Percentiles rank a stretch among this genome's conserved stretches.
These are phyloP conservation scores for Saturnispora gosingensis DNA, from an alignment of 805 yeast genomes.

Conservation along the genomic window DNA sequence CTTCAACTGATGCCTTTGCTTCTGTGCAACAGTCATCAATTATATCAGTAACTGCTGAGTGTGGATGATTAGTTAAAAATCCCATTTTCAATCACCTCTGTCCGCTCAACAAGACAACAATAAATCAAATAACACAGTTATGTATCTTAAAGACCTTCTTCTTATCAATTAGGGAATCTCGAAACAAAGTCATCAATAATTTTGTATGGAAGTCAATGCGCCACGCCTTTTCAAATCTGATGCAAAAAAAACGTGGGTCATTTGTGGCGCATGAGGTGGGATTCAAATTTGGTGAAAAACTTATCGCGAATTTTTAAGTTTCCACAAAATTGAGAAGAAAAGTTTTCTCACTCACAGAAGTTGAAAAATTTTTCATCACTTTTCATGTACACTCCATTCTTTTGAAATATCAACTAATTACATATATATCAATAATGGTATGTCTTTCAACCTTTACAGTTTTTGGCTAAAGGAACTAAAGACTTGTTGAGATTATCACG, in stretches of 20 bases:
- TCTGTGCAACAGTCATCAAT: conserved; percentile 41
- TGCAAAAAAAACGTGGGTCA: background rate
- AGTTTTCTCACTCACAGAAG: background rate
- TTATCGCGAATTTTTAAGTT: background rate
- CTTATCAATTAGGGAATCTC: background rate
- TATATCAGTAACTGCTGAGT: conserved; percentile 60
- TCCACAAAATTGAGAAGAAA: background rate
- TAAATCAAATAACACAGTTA: background rate
- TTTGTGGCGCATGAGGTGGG: background rate
- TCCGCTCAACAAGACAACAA: background rate
- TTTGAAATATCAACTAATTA: too few relatives aligned
- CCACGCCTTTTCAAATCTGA: background rate
- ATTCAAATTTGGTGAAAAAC: background rate
- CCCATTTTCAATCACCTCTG: conserved; percentile 32
- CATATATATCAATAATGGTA: conserved; percentile 17
- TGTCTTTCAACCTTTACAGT: conserved; percentile 9
- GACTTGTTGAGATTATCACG: conserved; percentile 18
- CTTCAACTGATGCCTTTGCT: conserved; percentile 31
- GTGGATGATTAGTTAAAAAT: conserved; percentile 49
- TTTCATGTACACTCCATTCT: background rate
- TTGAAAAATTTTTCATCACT: background rate
- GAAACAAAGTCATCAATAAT: background rate
- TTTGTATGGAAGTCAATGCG: background rate
- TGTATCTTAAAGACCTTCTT: background rate
- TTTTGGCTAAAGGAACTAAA: conserved; percentile 26